Evolutionary conservation across 2,329 filamentous ascomycete genomes (phyloP).

Genomic region (Diaporthe helianthi): DNA sequence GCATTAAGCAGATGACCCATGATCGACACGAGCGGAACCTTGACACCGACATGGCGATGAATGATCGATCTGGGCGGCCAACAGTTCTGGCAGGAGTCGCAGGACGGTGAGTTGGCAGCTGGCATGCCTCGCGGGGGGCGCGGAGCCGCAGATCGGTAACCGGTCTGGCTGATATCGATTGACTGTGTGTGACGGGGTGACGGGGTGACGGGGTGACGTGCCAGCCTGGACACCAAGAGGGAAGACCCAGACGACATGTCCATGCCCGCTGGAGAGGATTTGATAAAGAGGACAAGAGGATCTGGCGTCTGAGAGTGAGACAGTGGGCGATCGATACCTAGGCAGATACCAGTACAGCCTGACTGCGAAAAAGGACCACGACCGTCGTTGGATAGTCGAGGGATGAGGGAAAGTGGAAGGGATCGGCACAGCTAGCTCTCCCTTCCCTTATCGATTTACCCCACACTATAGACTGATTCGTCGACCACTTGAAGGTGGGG

Average conservation of each 20-base stretch:
- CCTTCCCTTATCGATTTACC: slow-evolving; percentile 31
- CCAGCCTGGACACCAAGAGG: not conserved
- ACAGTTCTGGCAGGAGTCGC: slow-evolving; percentile 6
- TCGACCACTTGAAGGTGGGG: not conserved
- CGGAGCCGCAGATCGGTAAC: slow-evolving; percentile 22
- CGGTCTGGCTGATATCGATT: slow-evolving; percentile 1
- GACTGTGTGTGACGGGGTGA: slow-evolving; percentile 2
- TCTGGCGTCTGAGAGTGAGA: slow-evolving; percentile 12
- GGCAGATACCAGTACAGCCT: not conserved
- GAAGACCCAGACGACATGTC: not conserved
- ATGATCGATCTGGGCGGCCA: not conserved
- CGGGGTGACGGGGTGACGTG: slow-evolving; percentile 4
- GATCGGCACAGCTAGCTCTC: not conserved
- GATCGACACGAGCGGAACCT: slow-evolving; percentile 24
- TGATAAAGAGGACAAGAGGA: not conserved
- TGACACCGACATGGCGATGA: slow-evolving; percentile 13
- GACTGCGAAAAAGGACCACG: not conserved
- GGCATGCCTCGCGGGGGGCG: not conserved
- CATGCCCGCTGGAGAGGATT: not conserved
- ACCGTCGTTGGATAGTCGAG: slow-evolving; percentile 2
- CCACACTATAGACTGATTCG: slow-evolving; percentile 29
- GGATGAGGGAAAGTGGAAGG: slow-evolving; percentile 2
- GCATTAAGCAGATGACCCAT: slow-evolving; percentile 23
- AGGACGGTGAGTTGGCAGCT: slow-evolving; percentile 19
- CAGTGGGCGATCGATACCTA: not conserved